Conservation (phyloP, 2,329 filamentous ascomycete genomes). For the Aureobasidium sp. region DNA sequence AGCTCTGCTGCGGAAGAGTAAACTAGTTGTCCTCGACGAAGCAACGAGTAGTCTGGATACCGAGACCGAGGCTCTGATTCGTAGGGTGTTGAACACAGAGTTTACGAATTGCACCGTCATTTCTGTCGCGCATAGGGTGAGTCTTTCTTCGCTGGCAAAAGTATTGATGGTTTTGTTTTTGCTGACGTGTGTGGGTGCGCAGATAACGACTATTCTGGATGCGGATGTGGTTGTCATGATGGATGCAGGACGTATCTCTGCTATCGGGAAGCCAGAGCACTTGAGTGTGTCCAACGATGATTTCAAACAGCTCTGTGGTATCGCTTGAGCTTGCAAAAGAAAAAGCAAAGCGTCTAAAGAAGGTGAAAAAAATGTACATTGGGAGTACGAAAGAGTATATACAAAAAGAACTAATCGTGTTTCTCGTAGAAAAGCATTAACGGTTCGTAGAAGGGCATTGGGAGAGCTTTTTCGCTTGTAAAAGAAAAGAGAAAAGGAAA, state of each 20-base stretch:
- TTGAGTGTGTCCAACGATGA: not conserved
- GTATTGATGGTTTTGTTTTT: not conserved
- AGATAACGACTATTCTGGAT: not conserved
- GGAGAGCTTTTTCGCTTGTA: not conserved
- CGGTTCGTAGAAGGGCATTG: constrained; percentile 4
- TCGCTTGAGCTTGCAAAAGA: not conserved
- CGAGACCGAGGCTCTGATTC: not conserved
- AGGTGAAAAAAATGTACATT: not conserved
- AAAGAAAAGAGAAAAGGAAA: not conserved
- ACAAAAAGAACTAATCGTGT: constrained; percentile 4
- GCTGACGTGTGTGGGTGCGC: not conserved
- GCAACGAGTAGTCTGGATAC: constrained; percentile 18
- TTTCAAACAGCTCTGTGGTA: not conserved
- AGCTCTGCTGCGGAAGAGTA: constrained; percentile 37
- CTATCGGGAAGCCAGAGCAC: not conserved
- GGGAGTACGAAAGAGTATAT: not conserved
- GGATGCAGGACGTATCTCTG: not conserved
- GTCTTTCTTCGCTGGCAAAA: not conserved
- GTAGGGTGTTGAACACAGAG: constrained; percentile 20
- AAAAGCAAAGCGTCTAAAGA: not conserved
- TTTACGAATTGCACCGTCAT: constrained; percentile 55
- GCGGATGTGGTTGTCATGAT: not conserved
- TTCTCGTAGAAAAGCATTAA: constrained; percentile 5
- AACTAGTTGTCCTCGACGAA: constrained; percentile 34
- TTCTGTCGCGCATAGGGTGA: constrained; percentile 49